Evolutionary conservation across 129 eudicot species (phyloP).

Genomic region (Smallanthus sonchifolius): DNA sequence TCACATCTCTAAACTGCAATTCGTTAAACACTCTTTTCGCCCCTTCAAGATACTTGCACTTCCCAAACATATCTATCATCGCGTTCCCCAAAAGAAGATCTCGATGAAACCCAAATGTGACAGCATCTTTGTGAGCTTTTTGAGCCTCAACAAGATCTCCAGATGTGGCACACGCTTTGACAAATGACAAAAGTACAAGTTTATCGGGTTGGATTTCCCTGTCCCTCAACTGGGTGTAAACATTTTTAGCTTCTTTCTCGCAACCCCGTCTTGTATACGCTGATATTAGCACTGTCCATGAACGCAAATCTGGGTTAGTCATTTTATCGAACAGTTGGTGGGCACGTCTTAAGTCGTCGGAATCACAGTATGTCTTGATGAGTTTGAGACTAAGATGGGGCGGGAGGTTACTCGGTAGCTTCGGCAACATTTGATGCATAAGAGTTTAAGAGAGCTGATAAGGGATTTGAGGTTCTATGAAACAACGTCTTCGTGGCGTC

Average conservation of each 20-base stretch:
- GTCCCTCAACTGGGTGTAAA: conserved; percentile 44
- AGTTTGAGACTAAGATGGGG: conserved; percentile 47
- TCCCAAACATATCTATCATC: conserved; percentile 59
- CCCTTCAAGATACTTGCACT: conserved; percentile 44
- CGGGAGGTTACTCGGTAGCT: conserved; percentile 56
- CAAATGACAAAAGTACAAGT: conserved; percentile 48
- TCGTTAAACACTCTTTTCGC: conserved; percentile 44
- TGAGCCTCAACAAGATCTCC: conserved; percentile 48
- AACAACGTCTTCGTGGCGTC: neutral
- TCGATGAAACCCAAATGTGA: conserved; percentile 35
- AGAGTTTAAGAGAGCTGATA: neutral
- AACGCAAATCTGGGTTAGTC: conserved; percentile 55
- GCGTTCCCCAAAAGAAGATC: conserved; percentile 56
- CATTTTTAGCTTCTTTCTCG: conserved; percentile 47
- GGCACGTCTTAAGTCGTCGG: conserved; percentile 61
- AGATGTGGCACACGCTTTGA: conserved; percentile 61
- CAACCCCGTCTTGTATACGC: conserved; percentile 53
- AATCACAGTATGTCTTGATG: conserved; percentile 36
- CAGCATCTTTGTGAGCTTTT: conserved; percentile 40
- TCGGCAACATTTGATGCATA: conserved; percentile 42
- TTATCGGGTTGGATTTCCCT: conserved; percentile 43
- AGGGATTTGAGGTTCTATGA: neutral
- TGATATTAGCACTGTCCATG: conserved; percentile 55
- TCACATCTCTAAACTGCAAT: conserved; percentile 45
- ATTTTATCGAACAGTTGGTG: conserved; percentile 76